A percentile compares a stretch with the other conserved stretches of the same genome.
phyloP scores from a whole-genome alignment of 257 asterid genomes.

The Thymus quinquecostatus region DNA sequence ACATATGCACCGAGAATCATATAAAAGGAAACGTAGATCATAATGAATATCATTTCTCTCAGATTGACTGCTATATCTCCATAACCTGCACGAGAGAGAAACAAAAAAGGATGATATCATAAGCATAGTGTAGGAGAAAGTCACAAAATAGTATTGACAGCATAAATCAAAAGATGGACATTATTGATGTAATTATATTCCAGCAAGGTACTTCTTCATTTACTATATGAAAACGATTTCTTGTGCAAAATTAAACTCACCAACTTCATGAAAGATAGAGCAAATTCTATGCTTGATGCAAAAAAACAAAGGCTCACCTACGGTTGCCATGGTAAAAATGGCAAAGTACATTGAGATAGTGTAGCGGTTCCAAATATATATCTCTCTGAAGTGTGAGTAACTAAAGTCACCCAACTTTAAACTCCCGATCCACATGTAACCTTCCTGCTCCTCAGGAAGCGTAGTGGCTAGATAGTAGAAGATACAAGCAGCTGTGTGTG shows the following conservation, averaged over 20 bases:
- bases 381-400: slow-evolving; percentile 73
- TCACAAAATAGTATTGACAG: neutral
- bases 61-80: slow-evolving; percentile 95
- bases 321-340: slow-evolving; percentile 95
- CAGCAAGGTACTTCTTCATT: neutral
- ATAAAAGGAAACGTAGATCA: slow-evolving; percentile 88
- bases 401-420: slow-evolving; percentile 79
- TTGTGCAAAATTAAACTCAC: neutral
- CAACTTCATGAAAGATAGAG: neutral
- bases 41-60: slow-evolving; percentile 93
- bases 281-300: neutral
- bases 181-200: neutral
- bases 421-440: slow-evolving; percentile 97
- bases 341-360: slow-evolving; percentile 85
- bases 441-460: slow-evolving; percentile 73
- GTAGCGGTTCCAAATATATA: slow-evolving; percentile 82
- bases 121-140: neutral
- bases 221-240: neutral
- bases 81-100: slow-evolving; percentile 61
- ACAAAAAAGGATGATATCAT: neutral
- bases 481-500: slow-evolving; percentile 97
- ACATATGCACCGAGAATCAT: slow-evolving; percentile 94
- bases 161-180: neutral
- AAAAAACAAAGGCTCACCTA: slow-evolving; percentile 58
- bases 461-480: slow-evolving; percentile 92